Conservation (phyloP, 305 asterid genomes). For the Fraxinus dipetala region DNA sequence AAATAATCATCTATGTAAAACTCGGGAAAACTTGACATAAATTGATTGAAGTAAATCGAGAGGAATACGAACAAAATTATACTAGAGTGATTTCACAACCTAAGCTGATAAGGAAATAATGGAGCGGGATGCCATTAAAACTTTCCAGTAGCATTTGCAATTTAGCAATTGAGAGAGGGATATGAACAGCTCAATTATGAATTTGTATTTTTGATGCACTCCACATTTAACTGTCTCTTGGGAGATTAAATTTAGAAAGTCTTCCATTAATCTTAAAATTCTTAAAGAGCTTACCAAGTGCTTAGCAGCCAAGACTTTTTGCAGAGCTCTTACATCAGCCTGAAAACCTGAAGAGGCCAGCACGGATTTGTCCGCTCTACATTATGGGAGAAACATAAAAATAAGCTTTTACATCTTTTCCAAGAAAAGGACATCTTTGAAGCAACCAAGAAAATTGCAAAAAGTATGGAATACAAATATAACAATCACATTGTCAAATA, state of each 20-base stretch:
- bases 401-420: slow-evolving; percentile 2
- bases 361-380: slow-evolving; percentile 79
- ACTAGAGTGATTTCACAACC: neutral
- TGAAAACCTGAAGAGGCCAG: slow-evolving; percentile 98
- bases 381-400: slow-evolving; percentile 20
- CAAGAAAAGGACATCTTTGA: neutral
- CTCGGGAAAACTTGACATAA: neutral
- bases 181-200: neutral
- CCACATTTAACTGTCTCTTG: neutral
- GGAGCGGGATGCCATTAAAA: neutral
- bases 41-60: neutral
- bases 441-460: neutral
- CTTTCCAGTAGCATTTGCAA: neutral
- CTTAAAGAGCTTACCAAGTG: slow-evolving; percentile 64
- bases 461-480: neutral
- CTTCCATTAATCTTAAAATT: neutral
- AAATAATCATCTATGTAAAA: neutral
- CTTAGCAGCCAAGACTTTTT: slow-evolving; percentile 78
- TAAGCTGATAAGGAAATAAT: neutral
- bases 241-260: neutral
- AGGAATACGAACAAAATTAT: neutral
- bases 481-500: neutral
- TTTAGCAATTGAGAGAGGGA: slow-evolving; percentile 1
- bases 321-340: slow-evolving; percentile 93
- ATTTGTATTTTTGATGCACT: neutral